These are phyloP conservation scores for Aspergillus viridinutans DNA, from an alignment of 2,329 filamentous ascomycete species.

Conservation along the genomic window DNA sequence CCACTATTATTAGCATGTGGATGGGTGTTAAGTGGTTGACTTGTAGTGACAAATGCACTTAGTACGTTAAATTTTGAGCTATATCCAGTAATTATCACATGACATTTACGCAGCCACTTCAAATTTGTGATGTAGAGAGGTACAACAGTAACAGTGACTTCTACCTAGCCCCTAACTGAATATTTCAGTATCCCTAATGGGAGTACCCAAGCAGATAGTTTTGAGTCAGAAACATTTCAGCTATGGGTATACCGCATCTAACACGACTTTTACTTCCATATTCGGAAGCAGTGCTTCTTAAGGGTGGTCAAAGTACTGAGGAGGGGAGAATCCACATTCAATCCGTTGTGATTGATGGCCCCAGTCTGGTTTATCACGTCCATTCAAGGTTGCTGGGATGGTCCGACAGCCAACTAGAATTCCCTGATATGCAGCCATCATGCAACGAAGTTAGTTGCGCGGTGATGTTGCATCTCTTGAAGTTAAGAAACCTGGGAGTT, in stretches of 20 bases:
- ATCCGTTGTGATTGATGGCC: slow-evolving; percentile 66
- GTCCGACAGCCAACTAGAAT: slow-evolving; percentile 38
- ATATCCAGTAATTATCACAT: not conserved
- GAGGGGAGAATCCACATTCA: slow-evolving; percentile 12
- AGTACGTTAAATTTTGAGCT: no score
- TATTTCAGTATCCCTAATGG: not conserved
- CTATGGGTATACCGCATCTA: slow-evolving; percentile 34
- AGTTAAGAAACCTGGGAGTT: slow-evolving; percentile 53
- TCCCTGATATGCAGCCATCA: slow-evolving; percentile 52
- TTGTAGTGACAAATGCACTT: no score
- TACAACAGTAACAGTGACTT: not conserved
- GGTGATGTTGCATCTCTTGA: slow-evolving; percentile 60
- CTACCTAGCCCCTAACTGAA: not conserved
- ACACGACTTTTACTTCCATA: slow-evolving; percentile 30
- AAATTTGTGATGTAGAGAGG: no score
- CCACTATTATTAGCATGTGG: no score
- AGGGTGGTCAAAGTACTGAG: slow-evolving; percentile 1
- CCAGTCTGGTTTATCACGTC: slow-evolving; percentile 71
- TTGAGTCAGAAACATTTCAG: not conserved
- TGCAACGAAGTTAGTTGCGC: slow-evolving; percentile 61
- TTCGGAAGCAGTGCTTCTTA: slow-evolving; percentile 23
- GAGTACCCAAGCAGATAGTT: not conserved
- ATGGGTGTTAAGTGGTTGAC: no score
- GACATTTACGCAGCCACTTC: not conserved
- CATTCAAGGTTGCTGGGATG: slow-evolving; percentile 54